Percentiles rank a stretch among this genome's conserved stretches.
These are phyloP conservation scores for Penicillium sp. DNA, from an alignment of 2,329 filamentous ascomycete genomes.

Conservation along the genomic window DNA sequence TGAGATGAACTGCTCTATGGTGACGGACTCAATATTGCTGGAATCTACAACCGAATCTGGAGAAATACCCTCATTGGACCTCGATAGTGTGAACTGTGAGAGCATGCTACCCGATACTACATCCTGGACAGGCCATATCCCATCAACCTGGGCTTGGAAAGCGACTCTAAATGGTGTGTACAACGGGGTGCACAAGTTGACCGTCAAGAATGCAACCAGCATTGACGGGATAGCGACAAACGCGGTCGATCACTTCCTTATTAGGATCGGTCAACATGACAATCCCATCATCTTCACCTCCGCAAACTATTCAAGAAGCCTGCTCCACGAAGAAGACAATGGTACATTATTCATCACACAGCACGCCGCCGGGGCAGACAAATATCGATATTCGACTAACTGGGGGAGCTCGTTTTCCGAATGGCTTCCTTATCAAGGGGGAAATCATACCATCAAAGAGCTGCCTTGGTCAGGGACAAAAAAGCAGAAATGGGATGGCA, in stretches of 20 bases:
- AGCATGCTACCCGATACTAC: constrained; percentile 37
- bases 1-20: constrained; percentile 61
- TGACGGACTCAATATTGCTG: constrained; percentile 54
- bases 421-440: constrained; percentile 60
- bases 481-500: constrained; percentile 60
- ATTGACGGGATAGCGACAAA: constrained; percentile 49
- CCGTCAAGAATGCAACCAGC: constrained; percentile 56
- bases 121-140: constrained; percentile 54
- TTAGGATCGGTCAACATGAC: constrained; percentile 59
- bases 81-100: constrained; percentile 49
- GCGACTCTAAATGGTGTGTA: constrained; percentile 58
- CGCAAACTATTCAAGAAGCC: constrained; percentile 60
- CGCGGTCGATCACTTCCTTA: constrained; percentile 61
- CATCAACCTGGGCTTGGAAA: constrained; percentile 56
- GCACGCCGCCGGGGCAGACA: constrained; percentile 62
- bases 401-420: constrained; percentile 62
- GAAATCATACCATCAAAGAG: constrained; percentile 50
- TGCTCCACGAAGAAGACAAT: constrained; percentile 51
- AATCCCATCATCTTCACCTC: constrained; percentile 64
- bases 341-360: constrained; percentile 57
- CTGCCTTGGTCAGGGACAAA: constrained; percentile 62
- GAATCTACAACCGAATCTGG: constrained; percentile 56
- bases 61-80: constrained; percentile 47
- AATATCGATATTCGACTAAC: constrained; percentile 64
- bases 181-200: constrained; percentile 63